These are phyloP conservation scores for Mycena rosella DNA, from an alignment of 768 basidiomycete genomes.

Conservation along the genomic window DNA sequence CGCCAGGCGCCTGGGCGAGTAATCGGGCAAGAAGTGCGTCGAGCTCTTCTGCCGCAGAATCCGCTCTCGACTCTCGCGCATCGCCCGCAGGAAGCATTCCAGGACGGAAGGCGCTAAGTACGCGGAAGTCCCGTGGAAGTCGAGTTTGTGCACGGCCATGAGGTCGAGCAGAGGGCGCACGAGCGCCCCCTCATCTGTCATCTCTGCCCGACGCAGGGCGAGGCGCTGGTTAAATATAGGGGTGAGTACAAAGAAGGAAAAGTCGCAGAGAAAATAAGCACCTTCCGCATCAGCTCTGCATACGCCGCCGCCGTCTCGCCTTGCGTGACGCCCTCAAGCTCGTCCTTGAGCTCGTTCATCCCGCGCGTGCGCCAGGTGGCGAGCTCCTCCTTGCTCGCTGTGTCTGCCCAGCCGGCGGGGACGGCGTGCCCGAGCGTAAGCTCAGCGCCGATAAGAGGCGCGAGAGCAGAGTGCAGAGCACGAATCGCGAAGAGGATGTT, in stretches of 20 bases:
- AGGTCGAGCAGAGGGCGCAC: conserved; percentile 80
- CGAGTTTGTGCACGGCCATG: conserved; percentile 80
- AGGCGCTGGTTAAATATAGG: conserved; percentile 67
- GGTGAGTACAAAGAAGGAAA: background rate
- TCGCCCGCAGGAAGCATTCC: conserved; percentile 40
- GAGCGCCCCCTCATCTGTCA: conserved; percentile 70
- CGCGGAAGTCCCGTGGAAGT: conserved; percentile 92
- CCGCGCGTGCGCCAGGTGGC: conserved; percentile 73
- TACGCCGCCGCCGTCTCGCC: conserved; percentile 75
- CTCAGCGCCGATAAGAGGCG: conserved; percentile 91
- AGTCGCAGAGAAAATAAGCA: conserved; percentile 40
- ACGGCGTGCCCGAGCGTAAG: conserved; percentile 65
- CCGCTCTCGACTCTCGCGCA: conserved; percentile 6
- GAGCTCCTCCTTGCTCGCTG: conserved; percentile 63
- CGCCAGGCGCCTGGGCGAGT: conserved; percentile 62
- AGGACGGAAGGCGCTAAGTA: conserved; percentile 73
- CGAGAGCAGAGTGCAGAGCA: conserved; percentile 80
- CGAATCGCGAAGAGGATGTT: conserved; percentile 88
- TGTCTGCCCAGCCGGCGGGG: conserved; percentile 73
- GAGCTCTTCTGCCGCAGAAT: conserved; percentile 39
- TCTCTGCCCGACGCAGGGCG: conserved; percentile 70
- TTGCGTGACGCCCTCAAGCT: conserved; percentile 73
- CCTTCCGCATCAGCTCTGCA: conserved; percentile 76
- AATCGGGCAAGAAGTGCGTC: conserved; percentile 59
- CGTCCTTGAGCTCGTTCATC: conserved; percentile 63